Evolutionary conservation across 2,329 filamentous ascomycete genomes (phyloP).

Genomic region (Cryoendolithus antarcticus): DNA sequence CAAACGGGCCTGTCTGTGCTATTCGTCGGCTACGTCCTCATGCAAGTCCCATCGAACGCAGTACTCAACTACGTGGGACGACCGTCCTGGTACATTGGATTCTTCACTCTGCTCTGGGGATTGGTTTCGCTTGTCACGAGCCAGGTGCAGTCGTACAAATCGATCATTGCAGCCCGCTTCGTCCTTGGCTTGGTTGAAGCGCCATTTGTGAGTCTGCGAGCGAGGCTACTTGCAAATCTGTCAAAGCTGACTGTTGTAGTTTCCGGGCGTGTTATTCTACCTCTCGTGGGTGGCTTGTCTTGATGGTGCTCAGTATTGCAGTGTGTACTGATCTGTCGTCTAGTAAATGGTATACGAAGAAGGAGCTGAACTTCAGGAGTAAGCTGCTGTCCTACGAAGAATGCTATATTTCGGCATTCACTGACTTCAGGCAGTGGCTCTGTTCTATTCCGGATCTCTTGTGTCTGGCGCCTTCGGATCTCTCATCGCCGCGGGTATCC

Average conservation of each 20-base stretch:
- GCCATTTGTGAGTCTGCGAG: conserved; percentile 22
- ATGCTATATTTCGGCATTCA: too few relatives aligned
- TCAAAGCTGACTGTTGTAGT: too few relatives aligned
- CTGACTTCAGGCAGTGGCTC: conserved; percentile 19
- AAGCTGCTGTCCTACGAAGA: conserved; percentile 38
- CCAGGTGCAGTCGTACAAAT: conserved; percentile 22
- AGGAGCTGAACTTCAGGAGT: conserved; percentile 39
- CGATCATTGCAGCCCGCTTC: conserved; percentile 26
- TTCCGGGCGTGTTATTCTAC: conserved; percentile 31
- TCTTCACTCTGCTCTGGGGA: conserved; percentile 25
- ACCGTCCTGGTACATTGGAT: conserved; percentile 21
- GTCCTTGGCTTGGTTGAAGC: conserved; percentile 34
- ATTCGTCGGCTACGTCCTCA: conserved; percentile 28
- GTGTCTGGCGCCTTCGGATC: conserved; percentile 41
- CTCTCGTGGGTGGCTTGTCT: neutral
- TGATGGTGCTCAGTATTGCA: too few relatives aligned
- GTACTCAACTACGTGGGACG: conserved; percentile 23
- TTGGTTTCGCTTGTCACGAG: conserved; percentile 23
- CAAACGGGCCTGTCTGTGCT: conserved; percentile 33
- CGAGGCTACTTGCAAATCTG: too few relatives aligned
- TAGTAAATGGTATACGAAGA: conserved; percentile 38
- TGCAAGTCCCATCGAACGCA: conserved; percentile 26
- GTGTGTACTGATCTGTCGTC: too few relatives aligned
- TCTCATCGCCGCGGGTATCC: conserved; percentile 49
- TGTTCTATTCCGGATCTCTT: conserved; percentile 40